phyloP scores from a whole-genome alignment of 2,329 filamentous ascomycete species.

The Colletotrichum brevisporum region DNA sequence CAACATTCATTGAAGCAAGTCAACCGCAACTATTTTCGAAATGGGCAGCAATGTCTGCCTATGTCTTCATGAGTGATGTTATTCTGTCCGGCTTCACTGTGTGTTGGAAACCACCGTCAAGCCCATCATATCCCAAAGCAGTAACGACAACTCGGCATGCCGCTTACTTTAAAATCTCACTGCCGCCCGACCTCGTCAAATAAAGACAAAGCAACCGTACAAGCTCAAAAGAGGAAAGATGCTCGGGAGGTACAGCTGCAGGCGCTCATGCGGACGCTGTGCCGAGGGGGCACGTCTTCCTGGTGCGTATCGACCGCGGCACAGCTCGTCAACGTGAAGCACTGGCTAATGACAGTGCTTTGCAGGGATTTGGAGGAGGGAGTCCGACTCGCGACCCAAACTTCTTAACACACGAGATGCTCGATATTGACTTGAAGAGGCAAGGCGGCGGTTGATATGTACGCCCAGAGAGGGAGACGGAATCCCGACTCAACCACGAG shows the following conservation, averaged over 20 bases:
- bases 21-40: too few species aligned
- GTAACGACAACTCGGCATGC: not conserved
- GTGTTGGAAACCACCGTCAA: too few species aligned
- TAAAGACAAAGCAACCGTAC: too few species aligned
- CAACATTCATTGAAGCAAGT: not conserved
- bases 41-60: too few species aligned
- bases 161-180: not conserved
- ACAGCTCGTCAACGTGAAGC: constrained; percentile 24
- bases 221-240: constrained; percentile 4
- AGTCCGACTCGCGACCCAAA: not conserved
- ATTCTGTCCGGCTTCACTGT: too few species aligned
- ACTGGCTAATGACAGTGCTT: not conserved
- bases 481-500: too few species aligned
- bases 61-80: too few species aligned
- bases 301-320: too few species aligned
- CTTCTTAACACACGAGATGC: not conserved
- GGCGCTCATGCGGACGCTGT: constrained; percentile 6
- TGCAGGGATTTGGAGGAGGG: too few species aligned
- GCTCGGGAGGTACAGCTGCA: not conserved
- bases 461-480: too few species aligned
- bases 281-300: constrained; percentile 3
- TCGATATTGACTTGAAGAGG: not conserved
- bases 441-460: not conserved
- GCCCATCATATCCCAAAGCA: not conserved
- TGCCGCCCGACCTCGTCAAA: not conserved